Percentiles rank a stretch among this genome's conserved stretches.
phyloP scores from a whole-genome alignment of 805 yeast genomes.

The Candida yuanshanica region DNA sequence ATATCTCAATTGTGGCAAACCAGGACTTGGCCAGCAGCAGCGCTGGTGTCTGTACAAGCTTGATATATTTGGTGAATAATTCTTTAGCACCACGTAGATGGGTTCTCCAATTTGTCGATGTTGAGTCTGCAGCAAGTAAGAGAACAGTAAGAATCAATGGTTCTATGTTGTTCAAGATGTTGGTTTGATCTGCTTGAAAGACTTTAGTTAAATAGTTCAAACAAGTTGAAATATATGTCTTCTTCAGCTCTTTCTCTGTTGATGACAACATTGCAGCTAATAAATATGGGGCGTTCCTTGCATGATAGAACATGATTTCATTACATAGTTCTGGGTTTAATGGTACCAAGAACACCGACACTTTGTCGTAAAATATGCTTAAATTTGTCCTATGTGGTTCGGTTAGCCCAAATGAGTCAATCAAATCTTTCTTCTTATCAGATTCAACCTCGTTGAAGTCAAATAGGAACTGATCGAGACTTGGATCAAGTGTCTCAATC shows the following conservation, averaged over 20 bases:
- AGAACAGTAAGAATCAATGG: slow-evolving; percentile 61
- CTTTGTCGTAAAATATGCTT: slow-evolving; percentile 20
- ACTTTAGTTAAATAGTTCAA: slow-evolving; percentile 36
- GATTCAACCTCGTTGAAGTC: slow-evolving; percentile 13
- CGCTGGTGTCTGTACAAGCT: slow-evolving; percentile 25
- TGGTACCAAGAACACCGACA: slow-evolving; percentile 20
- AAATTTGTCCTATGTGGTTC: slow-evolving; percentile 21
- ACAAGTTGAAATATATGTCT: slow-evolving; percentile 45
- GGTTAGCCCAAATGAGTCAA: slow-evolving; percentile 17
- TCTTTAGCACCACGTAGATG: slow-evolving; percentile 65
- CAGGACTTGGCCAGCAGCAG: slow-evolving; percentile 45
- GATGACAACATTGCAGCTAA: slow-evolving; percentile 53
- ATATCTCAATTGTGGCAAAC: slow-evolving; percentile 51
- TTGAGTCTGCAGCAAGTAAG: slow-evolving; percentile 55
- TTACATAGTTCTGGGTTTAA: slow-evolving; percentile 39
- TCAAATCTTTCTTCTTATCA: slow-evolving; percentile 16
- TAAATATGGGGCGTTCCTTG: slow-evolving; percentile 43
- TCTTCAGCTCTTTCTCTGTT: slow-evolving; percentile 34
- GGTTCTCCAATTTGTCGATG: slow-evolving; percentile 53
- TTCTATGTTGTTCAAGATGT: slow-evolving; percentile 50
- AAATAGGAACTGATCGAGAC: slow-evolving; percentile 14
- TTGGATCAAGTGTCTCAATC: slow-evolving; percentile 16
- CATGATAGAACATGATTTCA: slow-evolving; percentile 45
- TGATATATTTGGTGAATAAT: slow-evolving; percentile 43
- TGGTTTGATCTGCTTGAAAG: slow-evolving; percentile 30